Percentiles rank a stretch among this genome's conserved stretches.
Conservation (phyloP, 179 eudicot genomes). For the Beta lomatogona region DNA sequence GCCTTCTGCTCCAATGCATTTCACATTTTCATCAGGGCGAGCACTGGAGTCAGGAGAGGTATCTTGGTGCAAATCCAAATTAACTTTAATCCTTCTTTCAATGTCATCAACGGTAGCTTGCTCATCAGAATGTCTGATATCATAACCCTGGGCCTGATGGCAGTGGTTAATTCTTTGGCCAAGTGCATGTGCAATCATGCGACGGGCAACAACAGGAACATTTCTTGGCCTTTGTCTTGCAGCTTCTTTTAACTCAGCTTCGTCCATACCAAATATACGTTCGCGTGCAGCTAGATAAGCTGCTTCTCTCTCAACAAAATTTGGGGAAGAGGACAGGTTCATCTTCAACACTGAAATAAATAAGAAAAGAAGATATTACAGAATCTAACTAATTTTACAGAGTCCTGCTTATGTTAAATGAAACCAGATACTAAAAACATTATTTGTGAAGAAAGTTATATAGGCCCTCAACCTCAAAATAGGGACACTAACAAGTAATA, state of each 20-base stretch:
- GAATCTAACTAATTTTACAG: background rate
- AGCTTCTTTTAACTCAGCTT: conserved; percentile 38
- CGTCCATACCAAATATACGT: conserved; percentile 64
- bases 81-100: conserved; percentile 31
- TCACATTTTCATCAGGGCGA: conserved; percentile 12
- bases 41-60: conserved; percentile 11
- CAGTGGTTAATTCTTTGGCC: conserved; percentile 57
- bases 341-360: conserved; percentile 49
- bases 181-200: conserved; percentile 96
- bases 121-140: conserved; percentile 22
- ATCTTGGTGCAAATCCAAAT: conserved; percentile 27
- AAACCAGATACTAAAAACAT: background rate
- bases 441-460: too few species aligned
- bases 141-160: conserved; percentile 24
- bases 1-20: conserved; percentile 15
- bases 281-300: conserved; percentile 86
- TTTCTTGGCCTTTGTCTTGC: conserved; percentile 57
- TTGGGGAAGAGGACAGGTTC: conserved; percentile 31
- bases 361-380: background rate
- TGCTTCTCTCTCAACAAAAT: conserved; percentile 78
- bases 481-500: background rate
- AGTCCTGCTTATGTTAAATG: background rate
- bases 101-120: conserved; percentile 25
- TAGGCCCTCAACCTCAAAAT: too few species aligned
- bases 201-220: conserved; percentile 87